Conservation (phyloP, 495 filamentous ascomycete genomes). For the Rostrohypoxylon terebratum region DNA sequence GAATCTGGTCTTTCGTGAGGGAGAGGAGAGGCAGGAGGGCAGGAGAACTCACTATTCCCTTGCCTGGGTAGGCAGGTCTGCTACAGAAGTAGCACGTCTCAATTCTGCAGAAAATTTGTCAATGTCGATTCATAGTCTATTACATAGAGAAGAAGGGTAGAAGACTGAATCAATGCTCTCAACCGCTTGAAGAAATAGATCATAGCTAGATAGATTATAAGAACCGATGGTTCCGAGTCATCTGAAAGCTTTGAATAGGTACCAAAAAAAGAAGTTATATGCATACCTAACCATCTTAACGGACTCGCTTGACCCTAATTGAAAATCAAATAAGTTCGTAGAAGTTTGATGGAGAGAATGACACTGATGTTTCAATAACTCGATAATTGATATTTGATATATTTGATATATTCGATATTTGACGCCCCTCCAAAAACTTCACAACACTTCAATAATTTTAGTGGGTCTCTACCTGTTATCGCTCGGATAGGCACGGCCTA, state of each 20-base stretch:
- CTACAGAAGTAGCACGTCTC: conserved; percentile 95
- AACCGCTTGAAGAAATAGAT: neutral
- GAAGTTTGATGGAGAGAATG: conserved; percentile 16
- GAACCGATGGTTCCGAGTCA: neutral
- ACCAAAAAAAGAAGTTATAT: neutral
- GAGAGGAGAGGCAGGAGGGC: conserved; percentile 53
- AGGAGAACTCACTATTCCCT: conserved; percentile 71
- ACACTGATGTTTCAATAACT: conserved; percentile 18
- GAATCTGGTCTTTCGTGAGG: neutral
- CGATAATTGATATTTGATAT: neutral
- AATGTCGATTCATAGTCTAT: conserved; percentile 14
- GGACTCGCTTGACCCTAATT: neutral
- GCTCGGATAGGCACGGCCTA: conserved; percentile 46
- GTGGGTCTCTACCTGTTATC: conserved; percentile 29
- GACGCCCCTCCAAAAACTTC: conserved; percentile 44
- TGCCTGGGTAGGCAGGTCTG: conserved; percentile 83
- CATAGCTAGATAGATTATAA: neutral
- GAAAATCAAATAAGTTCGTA: conserved; percentile 15
- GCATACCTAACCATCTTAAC: conserved; percentile 10
- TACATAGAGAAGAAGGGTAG: too few relatives aligned
- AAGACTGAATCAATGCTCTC: conserved; percentile 3
- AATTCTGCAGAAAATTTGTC: conserved; percentile 54
- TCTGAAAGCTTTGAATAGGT: neutral
- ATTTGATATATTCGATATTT: neutral
- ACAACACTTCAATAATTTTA: conserved; percentile 32